Evolutionary conservation across 805 yeast species (phyloP), one percentile per base, ranked within the genome.

Genomic region (Metschnikowia lunata): DNA sequence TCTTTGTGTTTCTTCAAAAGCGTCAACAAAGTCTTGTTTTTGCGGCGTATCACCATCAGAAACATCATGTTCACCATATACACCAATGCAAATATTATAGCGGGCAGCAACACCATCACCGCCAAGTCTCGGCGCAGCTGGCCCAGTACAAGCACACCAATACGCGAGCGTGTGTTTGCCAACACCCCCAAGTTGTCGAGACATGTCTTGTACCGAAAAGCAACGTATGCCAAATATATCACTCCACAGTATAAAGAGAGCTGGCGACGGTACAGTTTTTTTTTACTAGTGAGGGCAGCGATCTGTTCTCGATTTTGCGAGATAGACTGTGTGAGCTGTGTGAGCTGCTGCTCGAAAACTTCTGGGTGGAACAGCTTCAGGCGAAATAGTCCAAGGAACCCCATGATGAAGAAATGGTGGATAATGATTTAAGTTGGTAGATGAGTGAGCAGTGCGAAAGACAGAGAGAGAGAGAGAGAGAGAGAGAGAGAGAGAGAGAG

Each of bases 1-100:
- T 63, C 62, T 43, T 68, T 66, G 47, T 82, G 88, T 37, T 69
- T 61, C 23, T 67, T 68, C 44, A 66, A 63, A 41, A 81, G 61
- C 34, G 43, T 33, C 28, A 40, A 47, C 47, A 67, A 54, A 8
- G 43, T 30, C 15, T 39, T 50, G 26, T 57, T 50, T 45, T 60
- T 57, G 46, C 55, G 50, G n/a, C 47, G 50, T 26, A 63, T 54
- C 39, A 62, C 47, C 34, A 59, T 46, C 7, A 29, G 38, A 39
- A 62, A 58, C 12, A 56, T 28, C 9, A 33, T 28, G 18, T 55
- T 45, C 14, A 61, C 43, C 38, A 57, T 18, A 31, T 43, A 43
- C 6, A 60, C 48, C 34, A 61, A 6, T 26, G 50, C 37, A 27
- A 52, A 56, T 5, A 56, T 36, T 6, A 47, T 44, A 7, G 58